Evolutionary conservation across 2,329 filamentous ascomycete genomes (phyloP).

Genomic region (Colletotrichum destructivum): DNA sequence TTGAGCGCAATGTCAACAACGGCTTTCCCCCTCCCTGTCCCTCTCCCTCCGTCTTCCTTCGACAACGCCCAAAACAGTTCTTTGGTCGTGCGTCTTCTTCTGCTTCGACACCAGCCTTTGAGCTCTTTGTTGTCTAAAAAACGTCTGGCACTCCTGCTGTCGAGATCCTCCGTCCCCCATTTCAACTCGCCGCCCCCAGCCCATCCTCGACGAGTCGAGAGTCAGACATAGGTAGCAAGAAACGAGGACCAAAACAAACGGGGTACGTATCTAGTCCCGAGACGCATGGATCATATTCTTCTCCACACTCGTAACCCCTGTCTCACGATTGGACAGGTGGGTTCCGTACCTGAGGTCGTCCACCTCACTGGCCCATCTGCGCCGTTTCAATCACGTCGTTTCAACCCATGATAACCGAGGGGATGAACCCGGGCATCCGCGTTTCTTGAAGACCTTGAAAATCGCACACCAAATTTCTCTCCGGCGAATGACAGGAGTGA

Average conservation of each 20-base stretch:
- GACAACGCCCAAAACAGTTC: neutral
- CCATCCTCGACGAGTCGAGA: neutral
- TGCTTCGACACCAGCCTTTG: neutral
- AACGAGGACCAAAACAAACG: slow-evolving; percentile 13
- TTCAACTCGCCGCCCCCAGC: neutral
- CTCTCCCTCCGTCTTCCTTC: neutral
- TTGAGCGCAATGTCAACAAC: neutral
- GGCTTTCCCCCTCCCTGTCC: neutral
- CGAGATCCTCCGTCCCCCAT: neutral
- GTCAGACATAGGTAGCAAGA: neutral
- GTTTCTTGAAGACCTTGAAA: neutral
- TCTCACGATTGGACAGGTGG: slow-evolving; percentile 28
- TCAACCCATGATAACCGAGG: slow-evolving; percentile 30
- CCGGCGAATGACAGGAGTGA: neutral
- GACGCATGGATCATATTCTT: slow-evolving; percentile 22
- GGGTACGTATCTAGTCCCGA: slow-evolving; percentile 1
- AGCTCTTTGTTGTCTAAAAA: neutral
- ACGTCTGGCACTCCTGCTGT: neutral
- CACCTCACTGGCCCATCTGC: slow-evolving; percentile 32
- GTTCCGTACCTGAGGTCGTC: slow-evolving; percentile 28
- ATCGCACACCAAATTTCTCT: slow-evolving; percentile 5
- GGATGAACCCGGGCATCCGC: slow-evolving; percentile 27
- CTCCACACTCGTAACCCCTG: slow-evolving; percentile 33
- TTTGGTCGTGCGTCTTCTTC: neutral
- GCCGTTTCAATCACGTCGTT: slow-evolving; percentile 41